phyloP scores from a whole-genome alignment of 345 rosid genomes.

The Capsella bursapastoris region DNA sequence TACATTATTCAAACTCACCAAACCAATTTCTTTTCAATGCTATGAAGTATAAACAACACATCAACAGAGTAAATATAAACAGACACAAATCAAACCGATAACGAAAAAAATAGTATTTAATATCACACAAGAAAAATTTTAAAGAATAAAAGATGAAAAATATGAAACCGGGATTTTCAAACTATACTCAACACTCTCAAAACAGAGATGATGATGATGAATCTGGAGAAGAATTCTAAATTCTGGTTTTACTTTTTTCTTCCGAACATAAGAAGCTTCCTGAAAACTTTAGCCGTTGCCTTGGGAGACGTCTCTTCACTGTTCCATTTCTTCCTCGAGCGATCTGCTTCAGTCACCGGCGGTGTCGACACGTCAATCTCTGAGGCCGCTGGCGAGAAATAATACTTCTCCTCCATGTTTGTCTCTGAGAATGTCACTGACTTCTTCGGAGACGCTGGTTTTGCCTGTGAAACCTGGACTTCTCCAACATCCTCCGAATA shows the following conservation, averaged over 20 bases:
- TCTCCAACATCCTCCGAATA: conserved; percentile 40
- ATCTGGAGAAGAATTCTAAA: neutral
- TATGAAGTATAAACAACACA: conserved; percentile 26
- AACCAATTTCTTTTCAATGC: conserved; percentile 15
- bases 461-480: conserved; percentile 34
- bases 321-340: conserved; percentile 88
- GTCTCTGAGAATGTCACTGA: conserved; percentile 47
- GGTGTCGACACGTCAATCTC: conserved; percentile 75
- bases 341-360: conserved; percentile 57
- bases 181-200: conserved; percentile 17
- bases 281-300: conserved; percentile 72
- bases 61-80: conserved; percentile 15
- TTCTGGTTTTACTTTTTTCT: conserved; percentile 48
- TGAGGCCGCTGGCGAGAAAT: conserved; percentile 47
- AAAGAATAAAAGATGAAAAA: conserved; percentile 19
- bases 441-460: conserved; percentile 48
- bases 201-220: neutral
- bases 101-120: neutral
- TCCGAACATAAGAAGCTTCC: conserved; percentile 91
- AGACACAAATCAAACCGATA: conserved; percentile 28
- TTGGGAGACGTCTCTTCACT: conserved; percentile 70
- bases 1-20: conserved; percentile 28
- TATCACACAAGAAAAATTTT: conserved; percentile 28
- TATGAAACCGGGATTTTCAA: neutral
- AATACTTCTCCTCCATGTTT: conserved; percentile 45